Conservation (phyloP, 2,329 filamentous ascomycete species). For the Stemphylium beticola region DNA sequence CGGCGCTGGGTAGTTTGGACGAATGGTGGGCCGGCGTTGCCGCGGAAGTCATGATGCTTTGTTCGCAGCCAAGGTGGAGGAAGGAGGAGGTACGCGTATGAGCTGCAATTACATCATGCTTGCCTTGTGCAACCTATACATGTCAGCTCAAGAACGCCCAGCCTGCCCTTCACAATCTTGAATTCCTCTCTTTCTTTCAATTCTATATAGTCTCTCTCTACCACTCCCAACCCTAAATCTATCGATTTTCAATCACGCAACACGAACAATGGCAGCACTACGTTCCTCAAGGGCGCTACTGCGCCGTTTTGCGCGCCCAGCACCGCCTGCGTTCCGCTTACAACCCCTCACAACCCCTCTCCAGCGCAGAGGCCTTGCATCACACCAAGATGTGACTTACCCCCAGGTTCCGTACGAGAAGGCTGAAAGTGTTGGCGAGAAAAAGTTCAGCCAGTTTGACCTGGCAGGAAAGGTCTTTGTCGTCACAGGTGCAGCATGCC, state of each 20-base stretch:
- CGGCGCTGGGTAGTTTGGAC: not conserved
- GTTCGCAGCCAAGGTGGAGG: conserved; percentile 7
- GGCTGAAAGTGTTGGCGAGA: conserved; percentile 22
- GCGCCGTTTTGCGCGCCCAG: conserved; percentile 13
- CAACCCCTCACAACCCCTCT: conserved; percentile 5
- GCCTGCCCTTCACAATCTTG: not conserved
- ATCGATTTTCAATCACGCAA: not conserved
- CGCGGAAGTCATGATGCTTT: conserved; percentile 14
- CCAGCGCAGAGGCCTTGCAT: conserved; percentile 14
- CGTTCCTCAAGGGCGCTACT: conserved; percentile 11
- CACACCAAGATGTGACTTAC: conserved; percentile 18
- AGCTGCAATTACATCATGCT: conserved; percentile 15
- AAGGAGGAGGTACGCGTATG: conserved; percentile 7
- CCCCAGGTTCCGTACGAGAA: conserved; percentile 27
- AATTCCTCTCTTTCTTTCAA: not conserved
- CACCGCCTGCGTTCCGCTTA: conserved; percentile 5
- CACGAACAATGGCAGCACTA: conserved; percentile 16
- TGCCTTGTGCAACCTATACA: conserved; percentile 3
- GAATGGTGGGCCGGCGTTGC: not conserved
- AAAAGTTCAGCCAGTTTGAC: conserved; percentile 37
- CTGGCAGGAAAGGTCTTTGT: conserved; percentile 42
- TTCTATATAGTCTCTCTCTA: not conserved
- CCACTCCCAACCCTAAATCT: not conserved
- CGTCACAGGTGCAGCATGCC: conserved; percentile 68
- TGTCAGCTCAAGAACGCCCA: not conserved